phyloP scores from a whole-genome alignment of 192 early-diverging fungal species.

The Chytriomyces hyalinus region DNA sequence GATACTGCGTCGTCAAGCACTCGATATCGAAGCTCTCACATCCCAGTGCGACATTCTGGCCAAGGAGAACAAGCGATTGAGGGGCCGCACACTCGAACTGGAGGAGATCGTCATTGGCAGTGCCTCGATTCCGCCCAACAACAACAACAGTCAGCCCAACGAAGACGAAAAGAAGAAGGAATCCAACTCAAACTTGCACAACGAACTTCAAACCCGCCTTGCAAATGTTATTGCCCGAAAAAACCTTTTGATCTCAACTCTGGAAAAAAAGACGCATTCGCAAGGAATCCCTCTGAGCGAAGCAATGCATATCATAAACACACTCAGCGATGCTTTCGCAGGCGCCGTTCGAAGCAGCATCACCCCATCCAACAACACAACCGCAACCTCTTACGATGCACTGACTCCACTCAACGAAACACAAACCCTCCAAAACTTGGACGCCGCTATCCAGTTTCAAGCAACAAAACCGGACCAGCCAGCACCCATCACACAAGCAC shows the following conservation, averaged over 20 bases:
- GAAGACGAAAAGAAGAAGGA: background rate
- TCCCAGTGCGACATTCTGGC: slow-evolving; percentile 19
- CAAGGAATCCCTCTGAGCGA: background rate
- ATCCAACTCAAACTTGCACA: background rate
- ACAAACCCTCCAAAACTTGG: slow-evolving; percentile 2
- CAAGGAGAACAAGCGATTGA: slow-evolving; percentile 17
- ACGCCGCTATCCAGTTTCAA: background rate
- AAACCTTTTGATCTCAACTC: background rate
- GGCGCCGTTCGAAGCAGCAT: background rate
- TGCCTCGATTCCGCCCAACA: background rate
- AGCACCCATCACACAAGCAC: background rate
- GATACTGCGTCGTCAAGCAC: slow-evolving; percentile 4
- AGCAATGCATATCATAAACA: background rate
- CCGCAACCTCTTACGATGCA: background rate
- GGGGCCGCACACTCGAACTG: slow-evolving; percentile 5
- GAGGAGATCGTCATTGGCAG: background rate
- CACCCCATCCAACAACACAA: background rate
- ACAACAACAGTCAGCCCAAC: background rate
- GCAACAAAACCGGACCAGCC: background rate
- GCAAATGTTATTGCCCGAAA: background rate
- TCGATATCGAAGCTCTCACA: slow-evolving; percentile 18
- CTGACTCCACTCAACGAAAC: background rate
- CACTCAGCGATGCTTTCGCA: slow-evolving; percentile 18
- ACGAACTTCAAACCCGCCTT: background rate
- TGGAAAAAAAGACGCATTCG: background rate